These are phyloP conservation scores for Ceratopteris richardii DNA, from an alignment of 75 land plant genomes.

Conservation along the genomic window DNA sequence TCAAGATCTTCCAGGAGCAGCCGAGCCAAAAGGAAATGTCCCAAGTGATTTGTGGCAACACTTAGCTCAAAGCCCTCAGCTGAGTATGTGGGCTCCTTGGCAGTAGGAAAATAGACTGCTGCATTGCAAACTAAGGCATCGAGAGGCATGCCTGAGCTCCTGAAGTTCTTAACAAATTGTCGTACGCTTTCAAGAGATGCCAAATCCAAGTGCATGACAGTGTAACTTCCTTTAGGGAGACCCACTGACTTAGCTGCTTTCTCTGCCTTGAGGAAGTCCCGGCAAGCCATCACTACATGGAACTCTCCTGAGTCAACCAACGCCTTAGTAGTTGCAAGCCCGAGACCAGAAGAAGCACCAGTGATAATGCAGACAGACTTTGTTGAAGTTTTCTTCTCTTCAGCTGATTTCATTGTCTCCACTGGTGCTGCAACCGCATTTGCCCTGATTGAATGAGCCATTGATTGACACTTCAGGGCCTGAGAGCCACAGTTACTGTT, in stretches of 20 bases:
- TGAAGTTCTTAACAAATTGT: conserved; percentile 81
- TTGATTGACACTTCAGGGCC: not conserved
- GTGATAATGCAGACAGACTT: conserved; percentile 73
- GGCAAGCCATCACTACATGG: conserved; percentile 95
- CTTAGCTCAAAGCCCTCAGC: conserved; percentile 97
- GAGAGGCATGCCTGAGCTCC: conserved; percentile 55
- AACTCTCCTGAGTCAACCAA: conserved; percentile 84
- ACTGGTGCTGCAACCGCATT: conserved; percentile 65
- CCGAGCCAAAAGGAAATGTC: conserved; percentile 80
- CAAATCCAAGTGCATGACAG: conserved; percentile 94
- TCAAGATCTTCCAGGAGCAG: conserved; percentile 71
- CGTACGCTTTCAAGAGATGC: conserved; percentile 92
- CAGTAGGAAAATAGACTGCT: conserved; percentile 94
- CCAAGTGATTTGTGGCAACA: conserved; percentile 94
- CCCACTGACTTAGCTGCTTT: conserved; percentile 83
- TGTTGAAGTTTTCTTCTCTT: conserved; percentile 67
- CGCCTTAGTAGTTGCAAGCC: conserved; percentile 89
- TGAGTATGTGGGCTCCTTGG: conserved; percentile 76
- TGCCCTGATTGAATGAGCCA: conserved; percentile 29
- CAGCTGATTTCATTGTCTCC: conserved; percentile 25
- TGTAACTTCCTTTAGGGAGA: conserved; percentile 75
- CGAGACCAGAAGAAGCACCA: conserved; percentile 97
- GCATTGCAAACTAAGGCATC: conserved; percentile 98
- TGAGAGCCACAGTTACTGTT: not conserved
- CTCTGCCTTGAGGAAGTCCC: conserved; percentile 96